Conservation (phyloP, 2,329 filamentous ascomycete species). For the Monosporascus ibericus region DNA sequence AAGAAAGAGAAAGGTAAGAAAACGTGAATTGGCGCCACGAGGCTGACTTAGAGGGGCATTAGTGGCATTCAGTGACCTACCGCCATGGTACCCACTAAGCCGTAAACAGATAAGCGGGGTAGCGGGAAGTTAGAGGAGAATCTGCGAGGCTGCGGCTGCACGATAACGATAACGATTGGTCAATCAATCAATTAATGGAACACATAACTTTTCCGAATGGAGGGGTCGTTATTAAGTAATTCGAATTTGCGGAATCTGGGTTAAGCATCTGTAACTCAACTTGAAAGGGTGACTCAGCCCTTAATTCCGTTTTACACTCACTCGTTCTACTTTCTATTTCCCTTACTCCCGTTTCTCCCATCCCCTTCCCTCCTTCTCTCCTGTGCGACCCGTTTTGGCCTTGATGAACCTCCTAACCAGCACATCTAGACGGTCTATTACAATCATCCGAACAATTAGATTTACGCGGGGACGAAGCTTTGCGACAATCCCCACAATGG, state of each 20-base stretch:
- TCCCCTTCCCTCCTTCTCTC: slow-evolving; percentile 7
- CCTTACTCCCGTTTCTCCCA: slow-evolving; percentile 11
- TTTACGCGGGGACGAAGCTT: slow-evolving; percentile 25
- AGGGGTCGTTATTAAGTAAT: neutral
- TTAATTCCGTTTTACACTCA: neutral
- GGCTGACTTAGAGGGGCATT: slow-evolving; percentile 1
- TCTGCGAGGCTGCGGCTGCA: neutral
- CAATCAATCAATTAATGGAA: neutral
- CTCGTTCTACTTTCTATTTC: slow-evolving; percentile 3
- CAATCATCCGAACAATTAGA: slow-evolving; percentile 19
- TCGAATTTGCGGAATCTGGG: neutral
- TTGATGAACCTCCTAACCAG: slow-evolving; percentile 28
- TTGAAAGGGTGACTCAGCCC: slow-evolving; percentile 1
- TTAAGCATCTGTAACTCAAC: neutral
- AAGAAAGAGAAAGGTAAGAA: too few relatives aligned
- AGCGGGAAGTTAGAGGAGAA: neutral
- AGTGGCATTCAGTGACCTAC: neutral
- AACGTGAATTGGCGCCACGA: neutral
- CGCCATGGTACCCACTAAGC: neutral
- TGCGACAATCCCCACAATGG: slow-evolving; percentile 36
- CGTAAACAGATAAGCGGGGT: neutral
- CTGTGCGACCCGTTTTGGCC: slow-evolving; percentile 4
- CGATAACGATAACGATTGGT: neutral
- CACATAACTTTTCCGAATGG: neutral
- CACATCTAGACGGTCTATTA: slow-evolving; percentile 20